Evolutionary conservation across 2,329 filamentous ascomycete genomes (phyloP).

Genomic region (Exophiala aquamarina): DNA sequence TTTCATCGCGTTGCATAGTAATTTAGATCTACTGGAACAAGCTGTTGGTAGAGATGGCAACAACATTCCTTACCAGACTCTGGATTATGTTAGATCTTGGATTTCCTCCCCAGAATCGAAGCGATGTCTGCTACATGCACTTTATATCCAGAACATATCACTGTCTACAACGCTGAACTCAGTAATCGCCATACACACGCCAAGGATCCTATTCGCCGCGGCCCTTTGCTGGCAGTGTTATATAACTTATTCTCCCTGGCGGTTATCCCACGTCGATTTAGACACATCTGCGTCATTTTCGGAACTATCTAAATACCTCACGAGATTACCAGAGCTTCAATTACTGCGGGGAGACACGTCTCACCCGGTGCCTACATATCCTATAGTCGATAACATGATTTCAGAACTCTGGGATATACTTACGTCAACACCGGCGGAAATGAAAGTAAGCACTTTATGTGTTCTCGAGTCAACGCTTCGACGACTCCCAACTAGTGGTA

Average conservation of each 20-base stretch:
- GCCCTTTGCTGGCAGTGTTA: slow-evolving; percentile 16
- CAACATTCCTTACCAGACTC: slow-evolving; percentile 8
- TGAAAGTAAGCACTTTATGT: slow-evolving; percentile 16
- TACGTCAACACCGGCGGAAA: slow-evolving; percentile 4
- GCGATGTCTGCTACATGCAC: slow-evolving; percentile 25
- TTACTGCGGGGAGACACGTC: slow-evolving; percentile 3
- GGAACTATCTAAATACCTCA: neutral
- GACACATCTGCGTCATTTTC: neutral
- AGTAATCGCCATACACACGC: slow-evolving; percentile 23
- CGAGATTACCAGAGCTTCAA: slow-evolving; percentile 7
- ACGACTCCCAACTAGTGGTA: slow-evolving; percentile 11
- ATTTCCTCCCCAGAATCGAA: slow-evolving; percentile 23
- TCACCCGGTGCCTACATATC: slow-evolving; percentile 18
- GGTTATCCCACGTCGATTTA: neutral
- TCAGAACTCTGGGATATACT: slow-evolving; percentile 6
- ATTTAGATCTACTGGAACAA: slow-evolving; percentile 29
- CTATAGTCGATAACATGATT: slow-evolving; percentile 31
- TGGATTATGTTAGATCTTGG: slow-evolving; percentile 21
- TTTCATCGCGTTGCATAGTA: slow-evolving; percentile 27
- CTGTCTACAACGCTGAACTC: slow-evolving; percentile 13
- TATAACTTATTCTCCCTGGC: slow-evolving; percentile 8
- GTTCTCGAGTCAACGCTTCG: slow-evolving; percentile 14
- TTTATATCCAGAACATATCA: slow-evolving; percentile 23
- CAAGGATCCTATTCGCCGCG: slow-evolving; percentile 23
- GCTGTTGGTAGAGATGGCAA: slow-evolving; percentile 29